These are phyloP conservation scores for Mycena galericulata DNA, from an alignment of 768 basidiomycete species.

Conservation along the genomic window DNA sequence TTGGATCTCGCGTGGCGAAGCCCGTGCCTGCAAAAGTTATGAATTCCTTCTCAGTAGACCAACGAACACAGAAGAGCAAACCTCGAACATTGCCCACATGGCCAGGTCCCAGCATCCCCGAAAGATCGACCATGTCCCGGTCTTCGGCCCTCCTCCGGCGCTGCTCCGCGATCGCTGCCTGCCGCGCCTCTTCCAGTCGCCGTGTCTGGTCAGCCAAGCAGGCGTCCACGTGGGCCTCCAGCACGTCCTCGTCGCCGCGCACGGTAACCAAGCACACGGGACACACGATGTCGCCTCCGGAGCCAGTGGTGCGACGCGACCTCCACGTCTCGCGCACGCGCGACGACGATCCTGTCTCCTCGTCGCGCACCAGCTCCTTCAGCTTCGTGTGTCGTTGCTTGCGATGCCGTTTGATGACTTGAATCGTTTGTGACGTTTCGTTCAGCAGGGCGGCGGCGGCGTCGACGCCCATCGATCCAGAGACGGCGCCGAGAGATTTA, in stretches of 20 bases:
- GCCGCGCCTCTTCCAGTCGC: conserved; percentile 56
- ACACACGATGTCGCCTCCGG: conserved; percentile 68
- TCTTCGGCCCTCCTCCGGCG: conserved; percentile 44
- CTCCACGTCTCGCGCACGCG: conserved; percentile 45
- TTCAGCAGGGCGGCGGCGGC: conserved; percentile 43
- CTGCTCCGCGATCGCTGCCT: conserved; percentile 49
- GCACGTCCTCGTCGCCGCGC: conserved; percentile 75
- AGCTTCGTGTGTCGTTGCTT: conserved; percentile 76
- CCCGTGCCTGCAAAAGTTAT: conserved; percentile 66
- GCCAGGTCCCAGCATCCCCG: conserved; percentile 47
- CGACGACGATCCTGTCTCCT: conserved; percentile 56
- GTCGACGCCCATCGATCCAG: conserved; percentile 6
- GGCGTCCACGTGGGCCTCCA: conserved; percentile 86
- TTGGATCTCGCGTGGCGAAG: conserved; percentile 71
- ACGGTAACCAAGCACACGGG: conserved; percentile 74
- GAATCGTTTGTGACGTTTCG: conserved; percentile 66
- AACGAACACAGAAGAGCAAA: conserved; percentile 38
- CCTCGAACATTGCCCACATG: conserved; percentile 64
- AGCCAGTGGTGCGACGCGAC: conserved; percentile 43
- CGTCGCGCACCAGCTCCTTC: conserved; percentile 74
- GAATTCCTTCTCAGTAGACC: neutral
- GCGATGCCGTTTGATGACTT: conserved; percentile 73
- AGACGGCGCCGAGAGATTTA: conserved; percentile 47
- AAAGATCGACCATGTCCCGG: conserved; percentile 43
- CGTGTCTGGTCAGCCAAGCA: conserved; percentile 73